phyloP scores from a whole-genome alignment of 2,329 filamentous ascomycete genomes.

The Stachybotrys chartarum region DNA sequence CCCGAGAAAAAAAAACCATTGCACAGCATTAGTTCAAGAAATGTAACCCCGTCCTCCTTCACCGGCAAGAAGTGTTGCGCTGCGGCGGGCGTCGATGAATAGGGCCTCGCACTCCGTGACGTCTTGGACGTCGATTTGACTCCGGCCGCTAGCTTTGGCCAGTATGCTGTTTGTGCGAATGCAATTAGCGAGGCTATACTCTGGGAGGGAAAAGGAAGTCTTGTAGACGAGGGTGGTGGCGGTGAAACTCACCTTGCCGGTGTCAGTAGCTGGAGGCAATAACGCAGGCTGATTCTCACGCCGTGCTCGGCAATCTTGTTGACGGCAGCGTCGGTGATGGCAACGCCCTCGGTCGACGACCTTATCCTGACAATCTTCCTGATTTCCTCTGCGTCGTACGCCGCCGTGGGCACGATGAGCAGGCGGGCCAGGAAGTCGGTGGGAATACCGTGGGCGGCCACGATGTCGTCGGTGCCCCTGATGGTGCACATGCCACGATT shows the following conservation, averaged over 20 bases:
- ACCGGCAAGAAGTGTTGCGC: slow-evolving; percentile 59
- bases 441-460: slow-evolving; percentile 88
- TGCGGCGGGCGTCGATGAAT: slow-evolving; percentile 75
- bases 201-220: not conserved
- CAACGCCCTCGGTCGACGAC: slow-evolving; percentile 72
- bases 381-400: slow-evolving; percentile 84
- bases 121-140: slow-evolving; percentile 70
- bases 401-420: slow-evolving; percentile 90
- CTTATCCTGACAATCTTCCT: slow-evolving; percentile 85
- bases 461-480: slow-evolving; percentile 73
- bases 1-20: not conserved
- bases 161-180: slow-evolving; percentile 55
- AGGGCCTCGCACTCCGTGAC: slow-evolving; percentile 76
- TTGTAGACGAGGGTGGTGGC: not conserved
- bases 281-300: slow-evolving; percentile 81
- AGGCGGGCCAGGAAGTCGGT: slow-evolving; percentile 89
- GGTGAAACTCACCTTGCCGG: slow-evolving; percentile 57
- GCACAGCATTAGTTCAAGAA: slow-evolving; percentile 32
- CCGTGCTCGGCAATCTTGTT: slow-evolving; percentile 84
- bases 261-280: slow-evolving; percentile 86
- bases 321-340: slow-evolving; percentile 73
- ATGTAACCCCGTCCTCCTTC: slow-evolving; percentile 61
- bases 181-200: not conserved
- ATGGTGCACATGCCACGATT: slow-evolving; percentile 94
- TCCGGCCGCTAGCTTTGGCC: slow-evolving; percentile 73